phyloP scores from a whole-genome alignment of 805 yeast species.

The Nematodospora valgi region DNA sequence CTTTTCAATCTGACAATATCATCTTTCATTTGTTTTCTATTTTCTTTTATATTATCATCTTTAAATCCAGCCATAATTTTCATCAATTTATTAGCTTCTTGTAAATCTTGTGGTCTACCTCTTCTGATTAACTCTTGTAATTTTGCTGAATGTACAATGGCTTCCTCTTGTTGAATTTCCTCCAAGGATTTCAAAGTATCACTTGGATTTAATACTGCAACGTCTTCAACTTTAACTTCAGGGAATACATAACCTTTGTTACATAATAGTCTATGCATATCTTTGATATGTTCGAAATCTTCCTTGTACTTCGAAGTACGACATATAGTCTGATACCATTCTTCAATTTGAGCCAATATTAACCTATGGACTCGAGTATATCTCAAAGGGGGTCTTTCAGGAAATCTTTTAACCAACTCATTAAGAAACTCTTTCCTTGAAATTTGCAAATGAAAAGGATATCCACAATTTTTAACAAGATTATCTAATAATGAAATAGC shows the following conservation, averaged over 20 bases:
- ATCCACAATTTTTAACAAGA: constrained; percentile 95
- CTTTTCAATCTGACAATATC: constrained; percentile 81
- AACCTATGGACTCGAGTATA: constrained; percentile 81
- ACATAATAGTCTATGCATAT: constrained; percentile 87
- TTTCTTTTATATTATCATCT: constrained; percentile 71
- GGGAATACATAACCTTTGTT: constrained; percentile 95
- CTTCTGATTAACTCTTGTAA: constrained; percentile 92
- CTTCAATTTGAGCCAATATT: constrained; percentile 87
- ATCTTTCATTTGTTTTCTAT: constrained; percentile 73
- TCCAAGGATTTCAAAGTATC: constrained; percentile 84
- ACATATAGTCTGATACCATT: constrained; percentile 96
- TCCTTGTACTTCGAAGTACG: constrained; percentile 85
- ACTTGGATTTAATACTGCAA: constrained; percentile 87
- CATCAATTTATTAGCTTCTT: constrained; percentile 96
- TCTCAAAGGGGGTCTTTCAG: constrained; percentile 88
- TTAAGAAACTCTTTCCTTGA: constrained; percentile 93
- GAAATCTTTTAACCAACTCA: constrained; percentile 88
- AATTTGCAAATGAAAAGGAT: constrained; percentile 92
- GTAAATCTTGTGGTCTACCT: constrained; percentile 92
- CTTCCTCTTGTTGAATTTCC: constrained; percentile 90
- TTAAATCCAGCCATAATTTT: constrained; percentile 97
- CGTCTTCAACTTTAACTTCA: constrained; percentile 82
- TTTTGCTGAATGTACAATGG: constrained; percentile 89
- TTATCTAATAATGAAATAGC: constrained; percentile 85
- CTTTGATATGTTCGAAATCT: constrained; percentile 87